A percentile compares a stretch with the other conserved stretches of the same genome.
Evolutionary conservation across 495 filamentous ascomycete species (phyloP).

Genomic region (Bacidia gigantensis): DNA sequence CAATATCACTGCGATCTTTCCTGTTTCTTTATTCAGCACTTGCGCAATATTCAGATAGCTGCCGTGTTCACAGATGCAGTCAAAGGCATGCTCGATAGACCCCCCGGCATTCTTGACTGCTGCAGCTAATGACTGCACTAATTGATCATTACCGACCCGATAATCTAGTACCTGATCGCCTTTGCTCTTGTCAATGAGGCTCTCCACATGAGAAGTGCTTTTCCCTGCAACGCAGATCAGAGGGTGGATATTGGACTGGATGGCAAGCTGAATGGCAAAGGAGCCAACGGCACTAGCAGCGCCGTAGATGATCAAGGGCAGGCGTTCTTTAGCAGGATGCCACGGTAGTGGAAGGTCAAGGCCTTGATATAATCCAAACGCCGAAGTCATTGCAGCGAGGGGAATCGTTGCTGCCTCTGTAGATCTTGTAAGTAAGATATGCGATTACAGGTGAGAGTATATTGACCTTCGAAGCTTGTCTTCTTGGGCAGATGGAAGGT

Average conservation of each 20-base stretch:
- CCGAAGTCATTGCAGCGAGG: constrained; percentile 62
- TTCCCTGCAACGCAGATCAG: constrained; percentile 56
- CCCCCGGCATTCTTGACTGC: constrained; percentile 24
- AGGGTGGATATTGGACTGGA: constrained; percentile 56
- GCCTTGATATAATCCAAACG: constrained; percentile 44
- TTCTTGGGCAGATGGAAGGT: constrained; percentile 56
- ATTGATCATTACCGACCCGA: constrained; percentile 41
- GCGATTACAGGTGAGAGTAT: background rate
- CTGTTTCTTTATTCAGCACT: constrained; percentile 29
- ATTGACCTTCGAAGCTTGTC: constrained; percentile 50
- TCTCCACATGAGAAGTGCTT: constrained; percentile 40
- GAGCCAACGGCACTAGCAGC: constrained; percentile 52
- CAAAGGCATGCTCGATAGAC: constrained; percentile 35
- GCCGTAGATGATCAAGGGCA: constrained; percentile 54
- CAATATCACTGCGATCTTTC: constrained; percentile 42
- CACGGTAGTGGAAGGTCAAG: constrained; percentile 54
- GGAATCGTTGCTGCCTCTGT: constrained; percentile 57
- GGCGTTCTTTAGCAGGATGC: constrained; percentile 30
- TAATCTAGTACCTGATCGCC: constrained; percentile 65
- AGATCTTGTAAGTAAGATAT: background rate
- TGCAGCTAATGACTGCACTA: constrained; percentile 36
- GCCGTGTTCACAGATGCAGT: constrained; percentile 42
- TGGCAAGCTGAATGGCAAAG: constrained; percentile 54
- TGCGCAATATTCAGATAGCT: constrained; percentile 31
- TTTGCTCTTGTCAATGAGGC: constrained; percentile 44